These are phyloP conservation scores for Reutealis trisperma DNA, from an alignment of 345 rosid genomes.

Conservation along the genomic window DNA sequence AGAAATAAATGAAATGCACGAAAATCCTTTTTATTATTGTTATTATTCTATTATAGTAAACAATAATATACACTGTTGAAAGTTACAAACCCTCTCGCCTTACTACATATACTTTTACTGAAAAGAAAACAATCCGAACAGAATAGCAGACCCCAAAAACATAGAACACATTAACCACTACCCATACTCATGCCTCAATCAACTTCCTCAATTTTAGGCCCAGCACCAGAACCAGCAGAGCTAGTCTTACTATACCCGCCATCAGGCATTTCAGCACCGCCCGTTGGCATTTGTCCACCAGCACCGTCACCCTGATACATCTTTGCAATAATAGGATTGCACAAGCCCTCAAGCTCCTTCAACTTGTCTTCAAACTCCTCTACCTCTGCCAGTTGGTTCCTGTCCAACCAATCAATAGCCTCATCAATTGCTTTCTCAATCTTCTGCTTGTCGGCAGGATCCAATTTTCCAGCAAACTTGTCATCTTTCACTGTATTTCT, in stretches of 20 bases:
- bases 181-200: background rate
- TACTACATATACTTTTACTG: too few species aligned
- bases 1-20: too few species aligned
- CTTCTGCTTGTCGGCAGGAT: conserved; percentile 15
- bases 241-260: background rate
- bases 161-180: background rate
- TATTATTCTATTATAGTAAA: too few species aligned
- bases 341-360: conserved; percentile 19
- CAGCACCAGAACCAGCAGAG: conserved; percentile 16
- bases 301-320: conserved; percentile 19
- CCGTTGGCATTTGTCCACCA: conserved; percentile 18
- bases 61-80: background rate
- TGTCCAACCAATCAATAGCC: conserved; percentile 26
- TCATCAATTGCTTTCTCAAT: conserved; percentile 27
- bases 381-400: conserved; percentile 24
- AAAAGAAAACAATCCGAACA: background rate
- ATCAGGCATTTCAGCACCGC: conserved; percentile 14
- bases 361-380: conserved; percentile 21
- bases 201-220: conserved; percentile 28
- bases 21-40: too few species aligned
- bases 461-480: conserved; percentile 16
- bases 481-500: conserved; percentile 25
- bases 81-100: too few species aligned
- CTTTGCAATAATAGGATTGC: conserved; percentile 21
- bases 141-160: background rate